phyloP scores from a whole-genome alignment of 2,329 filamentous ascomycete genomes.

The Sarocladium brachiariae region DNA sequence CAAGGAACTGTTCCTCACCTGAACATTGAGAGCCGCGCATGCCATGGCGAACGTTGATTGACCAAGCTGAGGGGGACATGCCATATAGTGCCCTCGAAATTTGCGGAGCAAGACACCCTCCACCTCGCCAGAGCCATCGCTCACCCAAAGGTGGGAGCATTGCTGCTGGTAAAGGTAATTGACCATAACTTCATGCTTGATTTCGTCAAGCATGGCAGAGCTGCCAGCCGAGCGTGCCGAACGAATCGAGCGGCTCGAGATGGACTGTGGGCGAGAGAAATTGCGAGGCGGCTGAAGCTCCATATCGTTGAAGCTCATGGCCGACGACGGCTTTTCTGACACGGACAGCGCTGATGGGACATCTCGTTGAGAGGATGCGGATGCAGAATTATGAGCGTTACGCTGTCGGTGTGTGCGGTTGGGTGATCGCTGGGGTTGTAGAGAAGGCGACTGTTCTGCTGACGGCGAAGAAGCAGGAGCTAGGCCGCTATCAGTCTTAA shows the following conservation, averaged over 20 bases:
- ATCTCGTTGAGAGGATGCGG: slow-evolving; percentile 2
- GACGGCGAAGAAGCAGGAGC: not conserved
- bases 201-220: slow-evolving; percentile 58
- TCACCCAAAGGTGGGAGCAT: slow-evolving; percentile 67
- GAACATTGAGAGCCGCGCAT: slow-evolving; percentile 63
- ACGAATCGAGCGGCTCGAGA: slow-evolving; percentile 38
- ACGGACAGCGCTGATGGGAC: slow-evolving; percentile 11
- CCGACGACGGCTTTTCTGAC: slow-evolving; percentile 31
- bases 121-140: slow-evolving; percentile 57
- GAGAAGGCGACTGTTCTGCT: not conserved
- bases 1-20: slow-evolving; percentile 38
- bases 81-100: slow-evolving; percentile 60
- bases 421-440: not conserved
- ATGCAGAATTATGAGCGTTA: slow-evolving; percentile 8
- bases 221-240: slow-evolving; percentile 37
- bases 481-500: slow-evolving; percentile 38
- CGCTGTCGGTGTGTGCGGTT: slow-evolving; percentile 8
- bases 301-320: slow-evolving; percentile 30
- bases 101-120: slow-evolving; percentile 71
- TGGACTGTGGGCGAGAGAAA: slow-evolving; percentile 45
- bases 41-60: slow-evolving; percentile 57
- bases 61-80: slow-evolving; percentile 60
- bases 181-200: slow-evolving; percentile 78
- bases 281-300: slow-evolving; percentile 43
- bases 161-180: slow-evolving; percentile 79